Base-by-base conservation (phyloP, 331 rosid species). In the Malus hybrid region DNA sequence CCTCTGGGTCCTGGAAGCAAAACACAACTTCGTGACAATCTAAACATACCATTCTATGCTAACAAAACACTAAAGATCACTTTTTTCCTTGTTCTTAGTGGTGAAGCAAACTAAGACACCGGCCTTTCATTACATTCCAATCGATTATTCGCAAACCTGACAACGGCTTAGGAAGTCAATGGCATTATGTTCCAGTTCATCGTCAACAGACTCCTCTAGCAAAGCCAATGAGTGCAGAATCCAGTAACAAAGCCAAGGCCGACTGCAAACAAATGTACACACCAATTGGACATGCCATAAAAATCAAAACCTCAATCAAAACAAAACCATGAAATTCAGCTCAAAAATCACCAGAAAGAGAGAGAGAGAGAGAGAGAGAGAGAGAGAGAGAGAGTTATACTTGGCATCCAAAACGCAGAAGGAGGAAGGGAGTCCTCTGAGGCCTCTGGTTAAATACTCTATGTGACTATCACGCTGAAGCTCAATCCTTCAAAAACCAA, bases 211-310 rank as follows among this genome's bases (percentile, higher is more conserved):
- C 76, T 88, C 93, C 60, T 89, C 97, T 42, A 92, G 82, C 65
- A 94, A 68, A 67, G 97, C 93, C 78, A 94, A 81, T 11, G 99
- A 85, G 76, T 94, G 99, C 60, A 90, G 76, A 73, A 90, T 94
- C 97, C 96, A 94, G 67, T 94, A 94, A 80, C 97, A 92, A 22
- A 94, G 79, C 99, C 99, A 36, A 16, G 99, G 96, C 61, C 99
- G 99, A 87, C 99, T 94, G 75, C 71, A 73, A 76, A 70, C 32
- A 72, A 78, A 57, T 11, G 31, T 42, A 32, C 55, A 5, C 55
- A 78, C 57, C 46, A 72, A 76, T 36, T 36, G 39, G 15, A 32
- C 70, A 20, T 19, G 2, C 18, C 44, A 57, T 42, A 34, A 78
- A 73, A 18, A 24, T 42, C 3, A 73, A 57, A 59, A 36, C 28